phyloP scores from a whole-genome alignment of 1,284 basidiomycete genomes.

The Apiotrichum sp. region DNA sequence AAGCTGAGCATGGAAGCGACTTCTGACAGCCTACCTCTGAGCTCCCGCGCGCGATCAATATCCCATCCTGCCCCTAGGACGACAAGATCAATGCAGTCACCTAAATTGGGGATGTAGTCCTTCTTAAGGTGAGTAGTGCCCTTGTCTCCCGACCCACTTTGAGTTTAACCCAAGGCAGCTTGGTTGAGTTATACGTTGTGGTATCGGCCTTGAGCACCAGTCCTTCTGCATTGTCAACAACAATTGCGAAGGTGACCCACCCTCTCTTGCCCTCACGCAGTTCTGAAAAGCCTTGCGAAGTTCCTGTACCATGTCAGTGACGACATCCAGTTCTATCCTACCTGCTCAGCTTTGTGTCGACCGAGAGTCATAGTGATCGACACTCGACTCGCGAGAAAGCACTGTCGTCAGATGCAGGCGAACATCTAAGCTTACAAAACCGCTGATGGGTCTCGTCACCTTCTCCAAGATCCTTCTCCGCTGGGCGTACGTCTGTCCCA shows the following conservation, averaged over 20 bases:
- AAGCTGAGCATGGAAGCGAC: background rate
- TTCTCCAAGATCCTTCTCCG: conserved; percentile 60
- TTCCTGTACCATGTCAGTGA: background rate
- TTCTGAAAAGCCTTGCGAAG: background rate
- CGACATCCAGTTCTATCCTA: background rate
- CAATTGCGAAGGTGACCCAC: background rate
- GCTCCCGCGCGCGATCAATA: conserved; percentile 63
- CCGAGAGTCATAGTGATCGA: conserved; percentile 41
- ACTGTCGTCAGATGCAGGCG: conserved; percentile 2
- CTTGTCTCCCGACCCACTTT: conserved; percentile 29
- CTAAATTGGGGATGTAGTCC: conserved; percentile 75
- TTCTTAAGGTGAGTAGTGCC: conserved; percentile 52
- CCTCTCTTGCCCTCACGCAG: background rate
- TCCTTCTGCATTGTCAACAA: conserved; percentile 47
- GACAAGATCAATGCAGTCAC: conserved; percentile 73
- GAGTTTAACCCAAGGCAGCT: conserved; percentile 70
- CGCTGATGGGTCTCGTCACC: conserved; percentile 53
- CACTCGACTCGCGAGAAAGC: conserved; percentile 54
- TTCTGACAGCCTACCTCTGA: conserved; percentile 61
- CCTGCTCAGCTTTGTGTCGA: background rate
- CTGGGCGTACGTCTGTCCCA: conserved; percentile 55
- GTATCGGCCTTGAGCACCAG: conserved; percentile 69
- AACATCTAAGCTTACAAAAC: conserved; percentile 48
- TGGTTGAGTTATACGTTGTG: conserved; percentile 59
- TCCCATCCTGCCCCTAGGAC: conserved; percentile 72